These are phyloP conservation scores for Graphium sp. DNA, from an alignment of 2,329 filamentous ascomycete species.

Conservation along the genomic window DNA sequence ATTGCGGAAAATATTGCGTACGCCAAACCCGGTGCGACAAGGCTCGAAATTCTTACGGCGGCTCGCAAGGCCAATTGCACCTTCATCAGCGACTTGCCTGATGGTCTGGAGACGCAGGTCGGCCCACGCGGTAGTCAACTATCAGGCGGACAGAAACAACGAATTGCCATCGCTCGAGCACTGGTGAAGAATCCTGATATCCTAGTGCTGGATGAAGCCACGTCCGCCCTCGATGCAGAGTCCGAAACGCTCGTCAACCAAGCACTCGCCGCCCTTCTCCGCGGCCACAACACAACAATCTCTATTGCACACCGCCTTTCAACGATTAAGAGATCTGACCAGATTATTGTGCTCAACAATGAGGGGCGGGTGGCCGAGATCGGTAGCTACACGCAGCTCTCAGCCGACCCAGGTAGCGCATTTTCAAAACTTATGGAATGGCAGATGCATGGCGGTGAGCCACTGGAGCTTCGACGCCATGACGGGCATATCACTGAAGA, in stretches of 20 bases:
- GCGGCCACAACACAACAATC: slow-evolving; percentile 87
- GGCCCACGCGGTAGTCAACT: slow-evolving; percentile 85
- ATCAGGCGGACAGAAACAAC: slow-evolving; percentile 92
- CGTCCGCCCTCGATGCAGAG: slow-evolving; percentile 87
- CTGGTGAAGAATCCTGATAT: slow-evolving; percentile 94
- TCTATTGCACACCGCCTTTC: slow-evolving; percentile 91
- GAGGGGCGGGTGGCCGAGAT: slow-evolving; percentile 85
- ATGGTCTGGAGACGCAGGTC: slow-evolving; percentile 86
- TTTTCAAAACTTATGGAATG: slow-evolving; percentile 97
- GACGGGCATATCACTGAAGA: slow-evolving; percentile 28
- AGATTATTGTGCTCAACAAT: slow-evolving; percentile 76
- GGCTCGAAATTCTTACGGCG: slow-evolving; percentile 68
- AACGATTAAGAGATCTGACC: slow-evolving; percentile 90
- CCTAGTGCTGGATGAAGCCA: slow-evolving; percentile 89
- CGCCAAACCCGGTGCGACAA: slow-evolving; percentile 62
- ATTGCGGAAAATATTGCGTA: slow-evolving; percentile 87
- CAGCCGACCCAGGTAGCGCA: slow-evolving; percentile 56
- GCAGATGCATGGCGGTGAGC: slow-evolving; percentile 82
- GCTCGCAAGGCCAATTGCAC: slow-evolving; percentile 88
- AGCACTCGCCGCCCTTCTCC: slow-evolving; percentile 64
- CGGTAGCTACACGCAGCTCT: slow-evolving; percentile 67
- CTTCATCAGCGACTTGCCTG: slow-evolving; percentile 92
- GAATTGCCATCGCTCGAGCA: slow-evolving; percentile 90
- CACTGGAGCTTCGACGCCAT: slow-evolving; percentile 20
- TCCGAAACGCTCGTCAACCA: slow-evolving; percentile 94